Base-by-base conservation (phyloP, 345 rosid species). In the Passiflora organensis region DNA sequence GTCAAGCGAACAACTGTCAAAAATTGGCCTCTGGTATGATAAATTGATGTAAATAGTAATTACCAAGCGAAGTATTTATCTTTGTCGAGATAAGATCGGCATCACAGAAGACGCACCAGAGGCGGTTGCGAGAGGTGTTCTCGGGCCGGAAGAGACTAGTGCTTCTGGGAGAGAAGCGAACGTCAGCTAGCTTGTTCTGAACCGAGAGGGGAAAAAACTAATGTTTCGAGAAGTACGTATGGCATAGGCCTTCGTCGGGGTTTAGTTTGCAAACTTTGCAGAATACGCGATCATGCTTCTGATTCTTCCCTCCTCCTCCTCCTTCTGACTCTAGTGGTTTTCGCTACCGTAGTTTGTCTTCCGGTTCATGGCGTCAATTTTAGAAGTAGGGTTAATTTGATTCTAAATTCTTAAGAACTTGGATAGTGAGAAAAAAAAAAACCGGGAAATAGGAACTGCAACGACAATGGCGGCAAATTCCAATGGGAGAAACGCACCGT, bases 61-160 rank as follows among this genome's bases (percentile, higher is more conserved):
- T 72, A 89, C 94, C 94, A 84, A 48, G 87, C 85, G 21, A 89
- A 81, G 64, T 77, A 73, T 78, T 88, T 85, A 25, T 66, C 77
- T 17, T 65, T 59, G 71, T 89, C 99, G 38, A n/a, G n/a, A 63
- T 69, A 17, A 89, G 55, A 45, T 85, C 95, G 43, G 57, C 39
- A 25, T 85, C 96, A 55, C 99, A 93, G 78, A 89, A 79, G 71
- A 83, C 80, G 69, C 93, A 85, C 96, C 97, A 82, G 36, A 86
- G 67, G 56, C 91, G 82, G 68, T 79, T 80, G 37, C 68, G 76
- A 34, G 80, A 78, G 53, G 82, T 75, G 63, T 67, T 76, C 43
- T 82, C 83, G 10, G 83, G 73, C 18, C 73, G 78, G 42, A 86
- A 70, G 55, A 67, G 17, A 70, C 49, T 70, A 65, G 95, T 95